Evolutionary conservation across 169 alveolate genomes (phyloP), one percentile per base, ranked within the genome.

Genomic region (Plasmodium gonderi): DNA sequence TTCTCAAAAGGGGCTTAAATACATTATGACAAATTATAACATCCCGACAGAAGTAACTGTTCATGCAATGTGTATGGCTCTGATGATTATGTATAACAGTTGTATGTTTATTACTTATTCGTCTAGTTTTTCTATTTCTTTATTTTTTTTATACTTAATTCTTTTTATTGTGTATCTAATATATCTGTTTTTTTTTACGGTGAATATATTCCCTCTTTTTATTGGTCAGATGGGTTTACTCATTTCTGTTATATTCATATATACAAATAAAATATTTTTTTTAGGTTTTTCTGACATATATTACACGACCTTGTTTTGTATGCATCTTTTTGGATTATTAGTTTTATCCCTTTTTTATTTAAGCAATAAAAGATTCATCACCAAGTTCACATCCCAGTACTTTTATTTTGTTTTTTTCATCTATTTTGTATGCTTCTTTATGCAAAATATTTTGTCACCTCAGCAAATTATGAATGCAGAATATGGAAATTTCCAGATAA

Each of bases 361-460:
- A 78, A 87, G 67, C 9, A 87, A 87, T 60, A 23, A 54, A 38
- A 38, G 68, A 67, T 87, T 87, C 23, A 75, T 87, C 12, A 45
- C 31, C 4, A 87, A 74, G 17, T 87, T 2, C 17, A n/a, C 78
- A 0, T 36, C 65, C 9, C 93, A 87, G 42, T 87, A 87, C 45
- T 87, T 29, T 14, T 87, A 87, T 60, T 60, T 87, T 54, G 20
- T 87, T 4, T 49, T 87, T 0, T 87, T 87, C 47, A 0, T 64
- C 23, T 77, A 75, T 44, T 87, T 87, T 54, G 8, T 77, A 3
- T 87, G 26, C 26, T 87, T 69, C 36, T 87, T 75, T 47, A 14
- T 51, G 5, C 93, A 76, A 51, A 87, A 87, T 23, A 20, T 51
- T 12, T 75, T 87, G 68, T 87, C 93, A 0, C 93, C 93, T 26